Evolutionary conservation across 768 basidiomycete species (phyloP).

Genomic region (Collybia nuda): DNA sequence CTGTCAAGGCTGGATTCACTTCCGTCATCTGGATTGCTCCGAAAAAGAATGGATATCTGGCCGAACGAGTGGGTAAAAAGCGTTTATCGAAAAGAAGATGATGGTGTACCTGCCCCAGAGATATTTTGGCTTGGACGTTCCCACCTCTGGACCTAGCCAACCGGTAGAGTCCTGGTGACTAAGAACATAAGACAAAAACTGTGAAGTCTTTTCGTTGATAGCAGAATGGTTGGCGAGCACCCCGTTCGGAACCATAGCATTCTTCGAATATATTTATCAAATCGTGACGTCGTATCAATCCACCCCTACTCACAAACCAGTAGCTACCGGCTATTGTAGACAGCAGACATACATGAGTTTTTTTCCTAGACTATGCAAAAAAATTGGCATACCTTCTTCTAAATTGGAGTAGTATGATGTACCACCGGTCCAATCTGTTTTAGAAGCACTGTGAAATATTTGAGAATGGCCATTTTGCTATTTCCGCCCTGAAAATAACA

Average conservation of each 20-base stretch:
- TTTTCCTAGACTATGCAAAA: background rate
- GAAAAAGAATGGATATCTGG: slow-evolving; percentile 57
- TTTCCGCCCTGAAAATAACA: slow-evolving; percentile 3
- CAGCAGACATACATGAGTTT: background rate
- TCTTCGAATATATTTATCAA: slow-evolving; percentile 25
- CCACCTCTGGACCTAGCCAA: slow-evolving; percentile 57
- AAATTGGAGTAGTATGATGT: slow-evolving; percentile 37
- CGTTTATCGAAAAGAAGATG: background rate
- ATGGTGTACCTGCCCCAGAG: slow-evolving; percentile 47
- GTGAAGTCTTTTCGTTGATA: slow-evolving; percentile 45
- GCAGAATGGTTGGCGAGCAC: slow-evolving; percentile 43
- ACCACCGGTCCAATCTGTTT: slow-evolving; percentile 44
- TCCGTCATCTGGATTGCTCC: slow-evolving; percentile 60
- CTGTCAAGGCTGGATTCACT: slow-evolving; percentile 39
- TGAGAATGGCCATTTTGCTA: slow-evolving; percentile 5
- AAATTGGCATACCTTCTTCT: slow-evolving; percentile 34
- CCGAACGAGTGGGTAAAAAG: background rate
- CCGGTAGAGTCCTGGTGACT: slow-evolving; percentile 52
- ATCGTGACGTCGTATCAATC: background rate
- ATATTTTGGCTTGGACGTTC: slow-evolving; percentile 50
- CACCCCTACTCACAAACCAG: slow-evolving; percentile 48
- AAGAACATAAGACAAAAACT: slow-evolving; percentile 50
- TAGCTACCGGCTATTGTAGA: slow-evolving; percentile 49
- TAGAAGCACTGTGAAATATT: slow-evolving; percentile 25
- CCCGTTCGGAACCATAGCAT: slow-evolving; percentile 54